phyloP scores from a whole-genome alignment of 176 grass and related monocot genomes.

The Oryza glumipatula region DNA sequence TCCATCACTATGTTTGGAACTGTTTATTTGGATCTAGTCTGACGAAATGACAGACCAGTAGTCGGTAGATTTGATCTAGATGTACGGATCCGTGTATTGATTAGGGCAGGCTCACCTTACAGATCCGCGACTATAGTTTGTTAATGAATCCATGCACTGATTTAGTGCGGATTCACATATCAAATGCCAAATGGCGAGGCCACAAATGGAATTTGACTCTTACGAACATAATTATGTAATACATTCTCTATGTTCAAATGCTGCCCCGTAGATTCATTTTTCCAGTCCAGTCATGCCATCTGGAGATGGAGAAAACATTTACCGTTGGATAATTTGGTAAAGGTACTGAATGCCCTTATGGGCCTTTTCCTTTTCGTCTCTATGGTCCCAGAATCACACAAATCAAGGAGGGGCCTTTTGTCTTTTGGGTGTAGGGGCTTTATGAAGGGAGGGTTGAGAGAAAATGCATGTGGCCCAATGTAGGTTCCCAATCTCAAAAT shows the following conservation, averaged over 20 bases:
- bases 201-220: not conserved
- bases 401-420: not conserved
- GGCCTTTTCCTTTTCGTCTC: not conserved
- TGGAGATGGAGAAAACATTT: not conserved
- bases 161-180: not conserved
- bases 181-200: not conserved
- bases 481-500: not conserved
- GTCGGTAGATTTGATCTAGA: conserved; percentile 22
- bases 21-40: conserved; percentile 32
- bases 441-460: not conserved
- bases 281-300: not conserved
- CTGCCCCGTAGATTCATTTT: not conserved
- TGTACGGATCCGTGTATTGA: conserved; percentile 15
- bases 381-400: not conserved
- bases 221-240: not conserved
- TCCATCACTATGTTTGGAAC: not conserved
- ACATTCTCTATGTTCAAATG: not conserved
- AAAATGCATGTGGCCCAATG: not conserved
- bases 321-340: not conserved
- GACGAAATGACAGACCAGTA: not conserved
- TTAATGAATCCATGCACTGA: not conserved
- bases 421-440: not conserved
- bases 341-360: not conserved
- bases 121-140: conserved; percentile 4
- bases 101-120: not conserved